Base-by-base conservation (phyloP, 179 eudicot species). In the Spergularia azorica region DNA sequence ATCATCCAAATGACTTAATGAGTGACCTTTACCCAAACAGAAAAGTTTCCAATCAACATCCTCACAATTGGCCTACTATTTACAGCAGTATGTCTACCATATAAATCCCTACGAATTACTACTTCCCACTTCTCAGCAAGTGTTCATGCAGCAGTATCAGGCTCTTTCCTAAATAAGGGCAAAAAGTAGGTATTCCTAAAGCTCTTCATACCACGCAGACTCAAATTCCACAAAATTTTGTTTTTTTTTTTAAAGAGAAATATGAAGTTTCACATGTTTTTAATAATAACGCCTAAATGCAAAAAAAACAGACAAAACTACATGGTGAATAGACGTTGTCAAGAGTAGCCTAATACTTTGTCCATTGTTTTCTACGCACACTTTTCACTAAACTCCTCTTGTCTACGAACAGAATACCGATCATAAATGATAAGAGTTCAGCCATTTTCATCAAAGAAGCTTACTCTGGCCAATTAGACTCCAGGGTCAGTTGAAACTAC, bases 321-420 rank as follows among this genome's bases (percentile, higher is more conserved):
- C 50, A 46, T 6, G 50, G 9, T 46, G 50, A 46, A 9, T 46
- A 46, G 50, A 46, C 50, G 9, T 9, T 6, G 50, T 46, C 50
- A 55, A 51, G 57, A 67, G 15, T 67, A 48, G 56, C 48, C 66
- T 26, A 67, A 46, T 43, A 67, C 71, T 67, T 43, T 3, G 43
- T 17, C 51, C 36, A n/a, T 50, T 18, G 17, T 51, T 69, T 69
- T 69, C 72, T 69, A 51, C 72, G 21, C 51, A 20, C 1, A 51
- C 20, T 18, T 51, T 13, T 41, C 6, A 48, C 20, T 21, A 66
- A 43, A 43, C 43, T 4, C 10, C 14, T 43, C 38, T 15, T 67
- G 56, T 18, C 13, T 38, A 14, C 21, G 48, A 12, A 67, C 71
- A 4, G 57, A 48, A 48, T 17, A 18, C 36, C 46, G 26, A 17